These are phyloP conservation scores for Pichia manshurica DNA, from an alignment of 805 yeast genomes.

Conservation along the genomic window DNA sequence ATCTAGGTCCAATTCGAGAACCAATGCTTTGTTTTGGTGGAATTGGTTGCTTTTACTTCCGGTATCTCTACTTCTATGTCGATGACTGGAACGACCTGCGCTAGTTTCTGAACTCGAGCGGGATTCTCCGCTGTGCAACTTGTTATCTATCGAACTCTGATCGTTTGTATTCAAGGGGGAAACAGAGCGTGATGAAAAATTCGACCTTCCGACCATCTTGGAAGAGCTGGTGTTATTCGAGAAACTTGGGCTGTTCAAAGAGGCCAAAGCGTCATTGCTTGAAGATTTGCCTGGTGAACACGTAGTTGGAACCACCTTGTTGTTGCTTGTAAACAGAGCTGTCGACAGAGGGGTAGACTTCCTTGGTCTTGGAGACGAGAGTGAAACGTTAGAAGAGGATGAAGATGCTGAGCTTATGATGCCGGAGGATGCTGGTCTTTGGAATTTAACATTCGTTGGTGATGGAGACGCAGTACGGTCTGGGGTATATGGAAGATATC, in stretches of 20 bases:
- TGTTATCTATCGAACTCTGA: background rate
- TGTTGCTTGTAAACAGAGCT: conserved; percentile 1
- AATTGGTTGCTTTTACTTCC: background rate
- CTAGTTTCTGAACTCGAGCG: background rate
- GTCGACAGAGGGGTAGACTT: background rate
- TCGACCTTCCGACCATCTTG: background rate
- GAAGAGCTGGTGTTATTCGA: background rate
- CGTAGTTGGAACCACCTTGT: no score
- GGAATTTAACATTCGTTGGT: conserved; percentile 1
- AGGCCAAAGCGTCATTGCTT: no score
- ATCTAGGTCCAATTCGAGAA: conserved; percentile 76
- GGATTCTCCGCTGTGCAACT: background rate
- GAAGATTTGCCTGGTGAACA: background rate
- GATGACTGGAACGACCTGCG: background rate
- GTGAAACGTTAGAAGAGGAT: background rate
- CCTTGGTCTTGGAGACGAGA: conserved; percentile 7
- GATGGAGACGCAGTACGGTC: conserved; percentile 7
- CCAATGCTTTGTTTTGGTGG: conserved; percentile 40
- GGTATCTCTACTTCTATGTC: background rate
- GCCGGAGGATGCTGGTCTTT: background rate
- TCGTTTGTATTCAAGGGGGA: background rate
- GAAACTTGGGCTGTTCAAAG: background rate
- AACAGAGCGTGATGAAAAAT: background rate
- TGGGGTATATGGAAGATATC: background rate
- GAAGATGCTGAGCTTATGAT: no score